These are phyloP conservation scores for Dactylellina haptotyla DNA, from an alignment of 2,329 filamentous ascomycete genomes.

Conservation along the genomic window DNA sequence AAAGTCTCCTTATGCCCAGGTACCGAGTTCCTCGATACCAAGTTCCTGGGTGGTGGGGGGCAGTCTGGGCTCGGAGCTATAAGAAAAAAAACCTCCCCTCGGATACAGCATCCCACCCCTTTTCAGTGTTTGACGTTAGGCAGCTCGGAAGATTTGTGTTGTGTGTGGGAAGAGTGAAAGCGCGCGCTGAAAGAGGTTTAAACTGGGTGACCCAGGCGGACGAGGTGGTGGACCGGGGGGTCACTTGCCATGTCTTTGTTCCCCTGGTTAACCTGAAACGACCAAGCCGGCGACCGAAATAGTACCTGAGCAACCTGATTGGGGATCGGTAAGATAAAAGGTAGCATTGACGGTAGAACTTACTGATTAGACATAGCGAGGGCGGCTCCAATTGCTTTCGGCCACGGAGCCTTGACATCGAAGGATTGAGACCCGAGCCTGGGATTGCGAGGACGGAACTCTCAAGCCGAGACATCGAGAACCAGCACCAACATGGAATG, in stretches of 20 bases:
- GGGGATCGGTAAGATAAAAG: conserved; percentile 36
- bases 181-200: conserved; percentile 29
- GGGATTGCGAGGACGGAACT: background rate
- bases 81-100: conserved; percentile 8
- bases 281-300: conserved; percentile 32
- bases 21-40: conserved; percentile 20
- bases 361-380: background rate
- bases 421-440: background rate
- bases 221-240: background rate
- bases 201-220: conserved; percentile 3
- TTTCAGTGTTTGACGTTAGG: background rate
- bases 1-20: too few species aligned
- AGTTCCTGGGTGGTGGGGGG: conserved; percentile 17
- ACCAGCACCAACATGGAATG: background rate
- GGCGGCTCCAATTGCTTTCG: background rate
- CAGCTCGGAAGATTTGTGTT: conserved; percentile 20
- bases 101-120: background rate
- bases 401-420: background rate
- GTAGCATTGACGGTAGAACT: background rate
- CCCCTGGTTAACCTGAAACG: conserved; percentile 43
- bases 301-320: conserved; percentile 27
- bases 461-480: background rate
- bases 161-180: conserved; percentile 18
- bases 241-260: background rate
- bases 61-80: background rate